Conservation (phyloP, 2,329 filamentous ascomycete genomes). For the Chaetothyriales sp. region DNA sequence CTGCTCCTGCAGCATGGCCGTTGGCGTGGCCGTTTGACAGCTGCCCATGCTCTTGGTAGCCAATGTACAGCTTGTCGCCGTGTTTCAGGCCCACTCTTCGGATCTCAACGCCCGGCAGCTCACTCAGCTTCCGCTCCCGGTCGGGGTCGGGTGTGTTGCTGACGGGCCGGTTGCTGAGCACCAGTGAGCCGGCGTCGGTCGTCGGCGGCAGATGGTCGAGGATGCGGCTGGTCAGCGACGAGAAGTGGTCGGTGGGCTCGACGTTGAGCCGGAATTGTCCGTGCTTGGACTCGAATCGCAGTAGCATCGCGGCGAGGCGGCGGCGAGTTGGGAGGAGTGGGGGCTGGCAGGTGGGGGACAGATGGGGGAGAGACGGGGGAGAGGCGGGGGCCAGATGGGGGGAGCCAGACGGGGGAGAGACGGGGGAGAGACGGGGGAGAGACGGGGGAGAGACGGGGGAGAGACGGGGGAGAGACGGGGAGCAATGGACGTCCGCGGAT, state of each 20-base stretch:
- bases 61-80: conserved; percentile 80
- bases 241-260: conserved; percentile 60
- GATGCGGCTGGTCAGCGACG: conserved; percentile 40
- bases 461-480: neutral
- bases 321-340: neutral
- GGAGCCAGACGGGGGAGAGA: no score
- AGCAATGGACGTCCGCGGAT: neutral
- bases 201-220: conserved; percentile 47
- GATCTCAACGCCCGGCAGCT: conserved; percentile 42
- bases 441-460: neutral
- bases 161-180: conserved; percentile 47
- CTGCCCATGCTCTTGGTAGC: conserved; percentile 51
- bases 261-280: conserved; percentile 80
- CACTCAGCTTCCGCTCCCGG: conserved; percentile 40
- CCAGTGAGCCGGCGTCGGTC: conserved; percentile 41
- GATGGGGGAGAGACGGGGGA: neutral
- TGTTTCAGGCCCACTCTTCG: conserved; percentile 51
- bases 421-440: neutral
- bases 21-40: conserved; percentile 37
- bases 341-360: neutral
- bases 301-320: conserved; percentile 45
- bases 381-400: no score
- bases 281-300: conserved; percentile 80
- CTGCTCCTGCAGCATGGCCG: neutral
- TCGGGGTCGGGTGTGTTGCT: conserved; percentile 32